Conservation (phyloP, 1,139 yeast genomes). For the Yamadazyma trypodendri region DNA sequence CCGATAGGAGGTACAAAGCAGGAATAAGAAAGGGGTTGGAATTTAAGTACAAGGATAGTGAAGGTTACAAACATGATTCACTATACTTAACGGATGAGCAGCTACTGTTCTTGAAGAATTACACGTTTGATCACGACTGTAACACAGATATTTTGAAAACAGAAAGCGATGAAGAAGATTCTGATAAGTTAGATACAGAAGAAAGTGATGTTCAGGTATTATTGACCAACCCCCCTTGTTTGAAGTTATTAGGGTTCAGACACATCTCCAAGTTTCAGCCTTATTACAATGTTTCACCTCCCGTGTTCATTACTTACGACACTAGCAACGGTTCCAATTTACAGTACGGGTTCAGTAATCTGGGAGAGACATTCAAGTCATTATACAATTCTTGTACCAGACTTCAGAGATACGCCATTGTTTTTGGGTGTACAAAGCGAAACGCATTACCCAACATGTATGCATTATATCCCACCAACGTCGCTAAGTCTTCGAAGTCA, state of each 20-base stretch:
- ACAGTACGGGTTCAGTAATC: slow-evolving; percentile 48
- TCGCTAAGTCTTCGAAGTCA: slow-evolving; percentile 20
- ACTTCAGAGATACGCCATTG: slow-evolving; percentile 57
- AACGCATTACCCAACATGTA: slow-evolving; percentile 59
- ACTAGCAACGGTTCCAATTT: slow-evolving; percentile 33
- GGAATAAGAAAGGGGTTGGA: slow-evolving; percentile 29
- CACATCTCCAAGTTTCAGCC: slow-evolving; percentile 42
- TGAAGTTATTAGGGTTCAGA: slow-evolving; percentile 68
- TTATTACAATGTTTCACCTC: slow-evolving; percentile 51
- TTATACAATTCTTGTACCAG: slow-evolving; percentile 60
- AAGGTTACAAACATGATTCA: slow-evolving; percentile 27
- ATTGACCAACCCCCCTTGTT: slow-evolving; percentile 33
- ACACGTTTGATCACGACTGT: slow-evolving; percentile 33
- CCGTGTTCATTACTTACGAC: slow-evolving; percentile 58
- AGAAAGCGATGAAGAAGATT: slow-evolving; percentile 8
- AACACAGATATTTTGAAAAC: slow-evolving; percentile 14
- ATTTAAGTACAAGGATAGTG: slow-evolving; percentile 20
- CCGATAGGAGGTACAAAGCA: slow-evolving; percentile 43
- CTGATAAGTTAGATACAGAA: slow-evolving; percentile 14
- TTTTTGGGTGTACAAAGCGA: slow-evolving; percentile 66
- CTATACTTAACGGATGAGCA: slow-evolving; percentile 29
- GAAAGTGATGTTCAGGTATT: slow-evolving; percentile 14
- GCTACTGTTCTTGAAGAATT: slow-evolving; percentile 29
- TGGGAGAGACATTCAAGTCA: slow-evolving; percentile 65
- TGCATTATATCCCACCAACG: slow-evolving; percentile 57